A percentile compares a stretch with the other conserved stretches of the same genome.
Evolutionary conservation across 495 filamentous ascomycete species (phyloP).

Genomic region (Penicillium verhagenii): DNA sequence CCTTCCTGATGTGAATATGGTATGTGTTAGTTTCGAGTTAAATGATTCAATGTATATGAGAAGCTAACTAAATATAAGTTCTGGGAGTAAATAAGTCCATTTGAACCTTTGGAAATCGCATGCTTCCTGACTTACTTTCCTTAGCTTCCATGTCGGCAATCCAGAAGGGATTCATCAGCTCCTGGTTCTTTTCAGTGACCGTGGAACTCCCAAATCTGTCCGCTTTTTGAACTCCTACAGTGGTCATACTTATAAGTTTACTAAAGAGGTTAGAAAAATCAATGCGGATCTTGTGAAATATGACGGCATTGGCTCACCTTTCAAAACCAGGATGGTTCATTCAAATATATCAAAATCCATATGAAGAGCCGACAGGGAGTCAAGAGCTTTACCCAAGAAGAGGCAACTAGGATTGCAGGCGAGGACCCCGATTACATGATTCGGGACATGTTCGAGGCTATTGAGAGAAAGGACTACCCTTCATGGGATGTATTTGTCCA

Average conservation of each 20-base stretch:
- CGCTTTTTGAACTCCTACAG: conserved; percentile 64
- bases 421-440: conserved; percentile 43
- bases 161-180: conserved; percentile 64
- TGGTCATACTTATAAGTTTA: conserved; percentile 67
- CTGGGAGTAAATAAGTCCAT: conserved; percentile 57
- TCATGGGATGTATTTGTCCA: conserved; percentile 49
- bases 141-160: conserved; percentile 56
- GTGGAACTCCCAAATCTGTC: conserved; percentile 60
- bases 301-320: conserved; percentile 19
- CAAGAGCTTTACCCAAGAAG: conserved; percentile 56
- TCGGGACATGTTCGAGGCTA: conserved; percentile 35
- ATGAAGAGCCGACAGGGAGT: conserved; percentile 64
- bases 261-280: conserved; percentile 45
- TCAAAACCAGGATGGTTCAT: conserved; percentile 49
- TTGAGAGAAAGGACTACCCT: conserved; percentile 37
- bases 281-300: no score
- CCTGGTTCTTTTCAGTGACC: conserved; percentile 64
- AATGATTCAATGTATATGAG: no score
- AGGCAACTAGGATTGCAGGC: conserved; percentile 55
- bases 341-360: conserved; percentile 64
- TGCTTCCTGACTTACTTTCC: conserved; percentile 26
- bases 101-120: conserved; percentile 45
- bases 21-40: no score
- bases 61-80: conserved; percentile 8
- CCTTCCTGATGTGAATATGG: conserved; percentile 51